phyloP scores from a whole-genome alignment of 78 protist species.

The Paulinella micropora region DNA sequence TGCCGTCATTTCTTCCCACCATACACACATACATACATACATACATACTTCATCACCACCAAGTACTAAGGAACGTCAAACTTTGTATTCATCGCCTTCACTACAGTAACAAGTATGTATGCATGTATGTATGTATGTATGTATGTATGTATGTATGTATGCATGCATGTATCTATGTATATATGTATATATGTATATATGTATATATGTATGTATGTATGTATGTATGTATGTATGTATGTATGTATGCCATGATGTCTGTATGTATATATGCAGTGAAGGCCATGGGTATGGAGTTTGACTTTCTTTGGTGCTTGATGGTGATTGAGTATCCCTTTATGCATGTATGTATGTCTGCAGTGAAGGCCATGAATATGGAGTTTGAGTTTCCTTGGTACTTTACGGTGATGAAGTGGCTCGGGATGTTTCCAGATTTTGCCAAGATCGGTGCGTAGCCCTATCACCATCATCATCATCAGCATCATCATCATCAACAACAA shows the following conservation, averaged over 20 bases:
- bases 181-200: not conserved
- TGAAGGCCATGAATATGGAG: not conserved
- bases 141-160: not conserved
- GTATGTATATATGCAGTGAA: not conserved
- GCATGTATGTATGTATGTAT: not conserved
- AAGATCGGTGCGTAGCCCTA: too few species aligned
- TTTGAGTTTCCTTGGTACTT: too few species aligned
- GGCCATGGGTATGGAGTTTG: not conserved
- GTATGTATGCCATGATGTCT: not conserved
- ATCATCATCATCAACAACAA: too few species aligned
- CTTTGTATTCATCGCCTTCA: not conserved
- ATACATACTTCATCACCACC: not conserved
- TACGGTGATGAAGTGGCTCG: too few species aligned
- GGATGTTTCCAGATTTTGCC: too few species aligned
- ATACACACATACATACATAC: not conserved
- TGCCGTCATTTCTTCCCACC: too few species aligned
- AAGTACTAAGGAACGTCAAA: not conserved
- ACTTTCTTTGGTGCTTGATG: too few species aligned
- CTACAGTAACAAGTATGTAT: not conserved
- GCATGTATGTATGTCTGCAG: not conserved
- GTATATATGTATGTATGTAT: not conserved
- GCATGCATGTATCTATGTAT: not conserved
- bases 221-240: not conserved
- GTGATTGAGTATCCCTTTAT: not conserved
- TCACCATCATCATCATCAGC: too few species aligned